Evolutionary conservation across 139 green algal species (phyloP), one percentile per base, ranked within the genome.

Genomic region (Tetradesmus lagerheimii): DNA sequence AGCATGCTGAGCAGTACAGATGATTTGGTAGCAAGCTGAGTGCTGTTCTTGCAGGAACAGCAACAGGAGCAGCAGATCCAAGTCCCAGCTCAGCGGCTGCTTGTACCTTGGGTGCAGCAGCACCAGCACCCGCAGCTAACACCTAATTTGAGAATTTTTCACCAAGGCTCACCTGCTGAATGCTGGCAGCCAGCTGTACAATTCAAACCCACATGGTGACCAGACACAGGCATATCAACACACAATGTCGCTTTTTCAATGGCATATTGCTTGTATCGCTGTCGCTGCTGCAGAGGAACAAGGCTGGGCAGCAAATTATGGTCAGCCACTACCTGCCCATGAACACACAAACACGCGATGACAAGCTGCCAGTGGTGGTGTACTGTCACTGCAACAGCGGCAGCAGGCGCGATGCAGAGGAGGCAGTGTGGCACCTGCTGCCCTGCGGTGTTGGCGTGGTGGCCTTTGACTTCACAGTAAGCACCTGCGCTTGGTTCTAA

Each of bases 391-490:
- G 96, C 91, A 99, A 99, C 93, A 97, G 94, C 87, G 97, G 97
- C 87, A 97, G 93, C 90, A 82, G 96, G 53, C 89, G 96, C 0
- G 97, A 98, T 84, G 94, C 95, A 0, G 96, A 98, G 84, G 97
- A 99, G 88, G 95, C 96, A 0, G 79, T 98, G n/a, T 92, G 87
- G 38, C 80, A 95, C 64, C 89, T 99, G 43, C 91, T 99, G 34
- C 96, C 97, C 0, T 88, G 94, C 8, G 94, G 95, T 16, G 93
- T 98, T 27, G 94, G 94, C 16, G 96, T 99, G 0, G 97, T 99
- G 78, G 92, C 94, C 9, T 79, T 98, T 31, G 97, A 99, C 93
- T 99, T 99, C 92, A 92, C 93, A 86, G 96, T 97, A 84, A 88
- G 94, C 38, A 15, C n/a, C 20, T n/a, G 77, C 38, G 37, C 35